Base-by-base conservation (phyloP, 108 stramenopile genomes). In the Schizochytrium sp. region DNA sequence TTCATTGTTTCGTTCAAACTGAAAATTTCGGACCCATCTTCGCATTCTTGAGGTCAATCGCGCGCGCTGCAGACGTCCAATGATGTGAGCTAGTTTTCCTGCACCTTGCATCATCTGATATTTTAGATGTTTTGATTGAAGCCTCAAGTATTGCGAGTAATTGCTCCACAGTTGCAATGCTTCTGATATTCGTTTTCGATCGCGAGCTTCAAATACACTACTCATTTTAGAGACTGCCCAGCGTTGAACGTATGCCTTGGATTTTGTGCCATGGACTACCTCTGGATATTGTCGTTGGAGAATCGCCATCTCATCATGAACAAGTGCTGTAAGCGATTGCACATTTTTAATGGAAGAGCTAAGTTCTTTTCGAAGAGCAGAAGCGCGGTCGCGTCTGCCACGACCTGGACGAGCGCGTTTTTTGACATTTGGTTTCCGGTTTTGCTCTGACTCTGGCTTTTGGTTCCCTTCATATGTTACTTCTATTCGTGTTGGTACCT, bases 1-100 rank as follows among this genome's bases (percentile, higher is more conserved):
- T 50, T 83, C 76, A 40, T 83, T 83, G 47, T 83, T 55, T 8
- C 53, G 47, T 40, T 83, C 76, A 83, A 83, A 83, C 5, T 83
- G 38, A 28, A 55, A 83, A 2, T 55, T 10, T 0, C 50, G 38
- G 47, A 55, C 13, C 76, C 76, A 83, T 28, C 10, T 46, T 5
- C 28, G 12, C 64, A 69, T 69, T 7, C 64, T 8, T 8, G 64
- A 7, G 64, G 64, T 44, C 40, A 69, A 44, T 7, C 15, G 7
- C 5, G 64, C 64, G 12, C 64, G 64, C 64, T 69, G 15, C 15
- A 83, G 5, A n/a, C 76, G 47, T 7, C 2, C 49, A 42, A 83
- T 8, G 5, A 83, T 13, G 15, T 83, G 76, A 5, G 64, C 64
- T 12, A 83, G 15, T 40, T 83, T 83, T 5, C 50, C 76, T 8